Conservation (phyloP, 2,329 filamentous ascomycete species). For the Aspergillus brasiliensis region DNA sequence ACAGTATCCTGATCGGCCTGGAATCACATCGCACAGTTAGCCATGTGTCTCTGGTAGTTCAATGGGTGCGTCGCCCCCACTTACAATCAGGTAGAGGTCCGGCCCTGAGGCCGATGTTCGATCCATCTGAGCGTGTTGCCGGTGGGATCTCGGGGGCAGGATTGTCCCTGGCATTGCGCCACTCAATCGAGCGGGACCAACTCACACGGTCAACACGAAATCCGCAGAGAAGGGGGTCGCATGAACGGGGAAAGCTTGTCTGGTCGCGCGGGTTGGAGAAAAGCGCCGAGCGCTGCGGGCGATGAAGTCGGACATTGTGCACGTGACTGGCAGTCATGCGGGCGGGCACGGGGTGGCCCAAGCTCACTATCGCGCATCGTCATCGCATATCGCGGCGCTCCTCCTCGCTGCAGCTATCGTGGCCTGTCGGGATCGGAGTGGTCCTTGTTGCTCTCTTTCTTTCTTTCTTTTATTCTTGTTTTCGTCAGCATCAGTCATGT, state of each 20-base stretch:
- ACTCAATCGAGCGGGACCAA: conserved; percentile 42
- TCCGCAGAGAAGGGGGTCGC: conserved; percentile 26
- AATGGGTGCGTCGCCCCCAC: conserved; percentile 19
- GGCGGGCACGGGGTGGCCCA: conserved; percentile 19
- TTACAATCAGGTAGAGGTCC: conserved; percentile 50
- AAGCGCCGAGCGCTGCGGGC: conserved; percentile 19
- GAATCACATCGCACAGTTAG: conserved; percentile 40
- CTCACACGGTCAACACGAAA: conserved; percentile 34
- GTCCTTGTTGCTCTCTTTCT: not conserved
- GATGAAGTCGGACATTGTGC: conserved; percentile 29
- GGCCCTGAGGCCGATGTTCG: conserved; percentile 44
- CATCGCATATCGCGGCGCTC: conserved; percentile 27
- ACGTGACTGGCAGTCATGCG: conserved; percentile 31
- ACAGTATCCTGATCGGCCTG: conserved; percentile 85
- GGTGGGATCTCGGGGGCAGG: conserved; percentile 48
- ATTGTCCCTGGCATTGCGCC: conserved; percentile 55
- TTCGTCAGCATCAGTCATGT: conserved; percentile 26
- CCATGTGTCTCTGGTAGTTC: conserved; percentile 26
- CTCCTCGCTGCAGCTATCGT: conserved; percentile 17
- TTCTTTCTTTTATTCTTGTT: not conserved
- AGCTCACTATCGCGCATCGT: conserved; percentile 17
- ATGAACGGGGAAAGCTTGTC: conserved; percentile 30
- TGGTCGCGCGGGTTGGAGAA: conserved; percentile 28
- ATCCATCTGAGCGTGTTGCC: conserved; percentile 48
- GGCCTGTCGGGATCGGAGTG: conserved; percentile 10